Conservation (phyloP, 1,284 basidiomycete species). For the Pseudozyma sp. region DNA sequence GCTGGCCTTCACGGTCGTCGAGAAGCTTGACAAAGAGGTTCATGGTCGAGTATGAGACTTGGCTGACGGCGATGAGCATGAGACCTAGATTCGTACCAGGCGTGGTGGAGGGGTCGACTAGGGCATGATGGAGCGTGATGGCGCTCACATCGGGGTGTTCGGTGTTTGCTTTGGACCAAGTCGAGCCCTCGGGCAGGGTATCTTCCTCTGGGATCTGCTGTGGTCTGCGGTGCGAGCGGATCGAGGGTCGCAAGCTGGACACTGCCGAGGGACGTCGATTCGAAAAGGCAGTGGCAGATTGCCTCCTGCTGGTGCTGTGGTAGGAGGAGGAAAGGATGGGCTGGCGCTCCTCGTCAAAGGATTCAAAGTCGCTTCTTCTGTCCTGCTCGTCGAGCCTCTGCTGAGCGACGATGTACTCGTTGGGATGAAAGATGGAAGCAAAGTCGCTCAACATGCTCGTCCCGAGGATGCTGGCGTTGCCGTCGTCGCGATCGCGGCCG, state of each 20-base stretch:
- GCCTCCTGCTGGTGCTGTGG: slow-evolving; percentile 14
- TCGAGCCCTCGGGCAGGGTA: slow-evolving; percentile 19
- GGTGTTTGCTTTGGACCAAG: slow-evolving; percentile 24
- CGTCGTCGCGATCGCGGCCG: slow-evolving; percentile 20
- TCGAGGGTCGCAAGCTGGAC: slow-evolving; percentile 24
- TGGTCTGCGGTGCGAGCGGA: slow-evolving; percentile 15
- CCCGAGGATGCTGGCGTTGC: slow-evolving; percentile 18
- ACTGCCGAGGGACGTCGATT: slow-evolving; percentile 29
- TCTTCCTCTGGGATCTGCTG: slow-evolving; percentile 27
- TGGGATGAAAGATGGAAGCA: slow-evolving; percentile 48
- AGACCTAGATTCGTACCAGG: slow-evolving; percentile 51
- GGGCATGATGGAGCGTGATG: slow-evolving; percentile 45
- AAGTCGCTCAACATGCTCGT: slow-evolving; percentile 45
- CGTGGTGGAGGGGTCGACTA: slow-evolving; percentile 33
- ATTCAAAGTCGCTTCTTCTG: slow-evolving; percentile 25
- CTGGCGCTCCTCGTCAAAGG: slow-evolving; percentile 32
- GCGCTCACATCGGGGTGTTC: slow-evolving; percentile 26
- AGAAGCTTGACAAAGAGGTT: slow-evolving; percentile 76
- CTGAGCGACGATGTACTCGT: slow-evolving; percentile 43
- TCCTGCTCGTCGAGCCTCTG: slow-evolving; percentile 31
- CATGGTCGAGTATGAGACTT: slow-evolving; percentile 70
- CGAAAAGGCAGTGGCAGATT: slow-evolving; percentile 20
- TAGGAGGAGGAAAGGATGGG: slow-evolving; percentile 21
- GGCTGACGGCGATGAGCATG: slow-evolving; percentile 46
- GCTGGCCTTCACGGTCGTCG: slow-evolving; percentile 40